These are phyloP conservation scores for Sporothrix euskadiensis DNA, from an alignment of 2,329 filamentous ascomycete species.

Conservation along the genomic window DNA sequence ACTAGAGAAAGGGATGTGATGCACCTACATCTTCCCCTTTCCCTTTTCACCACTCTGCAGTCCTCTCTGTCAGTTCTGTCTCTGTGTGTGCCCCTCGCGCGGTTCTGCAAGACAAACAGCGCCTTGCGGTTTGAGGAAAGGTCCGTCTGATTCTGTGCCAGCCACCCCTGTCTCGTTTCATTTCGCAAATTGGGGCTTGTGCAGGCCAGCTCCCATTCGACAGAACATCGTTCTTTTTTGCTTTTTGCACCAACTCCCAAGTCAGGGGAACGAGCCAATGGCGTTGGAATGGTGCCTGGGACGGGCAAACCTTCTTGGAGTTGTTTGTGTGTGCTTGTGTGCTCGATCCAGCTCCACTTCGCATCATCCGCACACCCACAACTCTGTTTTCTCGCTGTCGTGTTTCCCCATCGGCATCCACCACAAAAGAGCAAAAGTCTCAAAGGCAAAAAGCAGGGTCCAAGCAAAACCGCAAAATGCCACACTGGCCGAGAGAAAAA, in stretches of 20 bases:
- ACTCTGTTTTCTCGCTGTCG: constrained; percentile 6
- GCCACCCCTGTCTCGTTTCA: constrained; percentile 25
- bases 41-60: neutral
- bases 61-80: neutral
- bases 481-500: neutral
- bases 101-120: constrained; percentile 16
- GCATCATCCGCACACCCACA: neutral
- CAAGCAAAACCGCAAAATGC: neutral
- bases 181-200: constrained; percentile 24
- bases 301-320: neutral
- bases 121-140: constrained; percentile 21
- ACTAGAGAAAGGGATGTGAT: constrained; percentile 2
- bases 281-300: constrained; percentile 18
- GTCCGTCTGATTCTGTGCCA: neutral
- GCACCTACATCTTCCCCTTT: neutral
- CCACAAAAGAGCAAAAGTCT: neutral
- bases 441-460: neutral
- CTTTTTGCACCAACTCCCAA: neutral
- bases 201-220: constrained; percentile 16
- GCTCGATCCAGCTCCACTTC: neutral
- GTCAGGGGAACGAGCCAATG: constrained; percentile 21
- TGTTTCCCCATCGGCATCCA: constrained; percentile 2
- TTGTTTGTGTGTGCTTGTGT: constrained; percentile 21
- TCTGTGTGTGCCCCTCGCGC: constrained; percentile 17
- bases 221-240: neutral